Percentiles rank a stretch among this genome's conserved stretches.
Evolutionary conservation across 2,329 filamentous ascomycete species (phyloP).

Genomic region (Periconia macrospinosa): DNA sequence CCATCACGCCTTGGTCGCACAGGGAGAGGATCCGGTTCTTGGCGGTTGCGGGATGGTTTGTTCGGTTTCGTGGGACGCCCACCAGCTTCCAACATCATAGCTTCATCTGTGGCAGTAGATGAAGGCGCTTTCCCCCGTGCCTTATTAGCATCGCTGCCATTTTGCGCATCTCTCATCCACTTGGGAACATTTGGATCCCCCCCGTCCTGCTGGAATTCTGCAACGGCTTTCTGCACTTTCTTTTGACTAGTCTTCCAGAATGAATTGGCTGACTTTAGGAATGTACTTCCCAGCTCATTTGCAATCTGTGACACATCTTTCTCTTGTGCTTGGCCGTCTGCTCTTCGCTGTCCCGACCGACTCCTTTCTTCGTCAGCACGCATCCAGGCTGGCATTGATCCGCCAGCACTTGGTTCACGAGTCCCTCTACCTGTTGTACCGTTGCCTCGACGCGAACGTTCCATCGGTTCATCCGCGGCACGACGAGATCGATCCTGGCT

Average conservation of each 20-base stretch:
- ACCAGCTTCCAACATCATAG: slow-evolving; percentile 75
- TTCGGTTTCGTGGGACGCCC: slow-evolving; percentile 55
- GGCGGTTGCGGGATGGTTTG: slow-evolving; percentile 29
- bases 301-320: slow-evolving; percentile 80
- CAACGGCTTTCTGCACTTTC: slow-evolving; percentile 86
- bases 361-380: slow-evolving; percentile 58
- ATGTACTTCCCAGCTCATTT: slow-evolving; percentile 75
- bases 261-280: slow-evolving; percentile 93
- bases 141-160: slow-evolving; percentile 19
- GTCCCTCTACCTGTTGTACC: slow-evolving; percentile 21
- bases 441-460: slow-evolving; percentile 25
- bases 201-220: slow-evolving; percentile 72
- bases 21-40: slow-evolving; percentile 22
- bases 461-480: slow-evolving; percentile 27
- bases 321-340: slow-evolving; percentile 60
- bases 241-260: slow-evolving; percentile 95
- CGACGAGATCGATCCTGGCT: slow-evolving; percentile 27
- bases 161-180: slow-evolving; percentile 84
- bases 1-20: slow-evolving; percentile 28
- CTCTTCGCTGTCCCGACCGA: slow-evolving; percentile 50
- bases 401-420: slow-evolving; percentile 35
- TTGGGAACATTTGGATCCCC: slow-evolving; percentile 80
- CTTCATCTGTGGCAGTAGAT: slow-evolving; percentile 55
- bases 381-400: slow-evolving; percentile 64
- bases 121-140: slow-evolving; percentile 21